Evolutionary conservation across 2,329 filamentous ascomycete species (phyloP).

Genomic region (Apiospora malaysiana): DNA sequence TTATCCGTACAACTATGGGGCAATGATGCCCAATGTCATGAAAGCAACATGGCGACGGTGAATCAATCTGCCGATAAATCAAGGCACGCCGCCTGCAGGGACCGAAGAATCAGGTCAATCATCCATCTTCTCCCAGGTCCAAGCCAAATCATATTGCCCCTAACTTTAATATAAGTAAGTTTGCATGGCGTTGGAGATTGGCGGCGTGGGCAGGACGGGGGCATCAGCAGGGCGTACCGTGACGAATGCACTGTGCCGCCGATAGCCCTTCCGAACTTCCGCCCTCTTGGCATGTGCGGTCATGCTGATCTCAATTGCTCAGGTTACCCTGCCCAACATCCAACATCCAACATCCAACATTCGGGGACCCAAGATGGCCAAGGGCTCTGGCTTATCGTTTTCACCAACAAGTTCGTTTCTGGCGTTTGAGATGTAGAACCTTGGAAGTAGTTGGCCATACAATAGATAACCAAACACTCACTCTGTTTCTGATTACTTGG

Average conservation of each 20-base stretch:
- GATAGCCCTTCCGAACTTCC: slow-evolving; percentile 15
- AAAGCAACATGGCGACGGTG: neutral
- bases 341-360: too few species aligned
- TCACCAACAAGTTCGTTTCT: neutral
- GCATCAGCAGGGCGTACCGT: slow-evolving; percentile 15
- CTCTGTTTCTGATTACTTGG: too few species aligned
- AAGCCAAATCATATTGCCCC: neutral
- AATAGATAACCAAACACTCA: too few species aligned
- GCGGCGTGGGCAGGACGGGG: neutral
- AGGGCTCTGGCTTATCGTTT: too few species aligned
- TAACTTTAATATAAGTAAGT: neutral
- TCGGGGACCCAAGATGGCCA: too few species aligned
- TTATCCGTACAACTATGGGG: neutral
- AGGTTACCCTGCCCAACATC: neutral
- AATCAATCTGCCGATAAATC: too few species aligned
- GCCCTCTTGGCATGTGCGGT: neutral
- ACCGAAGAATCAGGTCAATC: too few species aligned
- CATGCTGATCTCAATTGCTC: neutral
- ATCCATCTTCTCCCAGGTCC: too few species aligned
- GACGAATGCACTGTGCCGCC: neutral
- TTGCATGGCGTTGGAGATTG: neutral
- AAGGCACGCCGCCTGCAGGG: too few species aligned
- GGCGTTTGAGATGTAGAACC: neutral
- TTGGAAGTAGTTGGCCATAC: too few species aligned
- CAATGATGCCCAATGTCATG: neutral